Evolutionary conservation across 2,329 filamentous ascomycete genomes (phyloP), one percentile per base, ranked within the genome.

Genomic region (Delphinella strobiligena): DNA sequence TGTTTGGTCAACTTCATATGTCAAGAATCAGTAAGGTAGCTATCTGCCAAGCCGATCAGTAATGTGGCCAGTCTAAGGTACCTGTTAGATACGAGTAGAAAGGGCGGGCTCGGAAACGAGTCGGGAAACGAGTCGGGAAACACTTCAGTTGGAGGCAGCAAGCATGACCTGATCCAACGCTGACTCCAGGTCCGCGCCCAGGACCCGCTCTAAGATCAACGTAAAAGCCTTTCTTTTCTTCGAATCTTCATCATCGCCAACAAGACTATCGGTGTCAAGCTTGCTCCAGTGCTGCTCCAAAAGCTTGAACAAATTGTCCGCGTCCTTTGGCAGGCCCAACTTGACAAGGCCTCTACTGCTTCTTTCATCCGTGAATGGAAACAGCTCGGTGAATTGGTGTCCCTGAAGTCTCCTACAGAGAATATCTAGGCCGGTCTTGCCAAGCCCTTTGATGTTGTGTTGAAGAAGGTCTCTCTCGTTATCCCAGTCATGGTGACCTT

Each of bases 381-480:
- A 66, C 0, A 51, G 47, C 14, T 54, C 51, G 5, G 48, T 41
- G 62, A 62, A 67, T 32, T 55, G 38, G 12, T 12, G 22, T 51
- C 61, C 61, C 46, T 66, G 61, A 11, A 65, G 51, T 0, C 63
- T 47, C 4, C 63, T 50, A 27, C 58, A 58, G 47, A 67, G 66
- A 42, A 66, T 64, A 34, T 66, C 57, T 2, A 62, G 45, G 0
- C 62, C 63, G 1, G 57, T 61, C 36, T 55, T 51, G 3, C 61
- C 63, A 12, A 67, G 43, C 0, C 63, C 63, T 37, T 66, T 64
- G 47, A 66, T 54, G 37, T 50, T 54, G 15, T 45, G 50, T 45
- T 54, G 54, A 36, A 62, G 41, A 30, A 50, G 22, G 17, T 55
- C 49, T n/a, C 55, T 48, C 42, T 54, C 54, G 19, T 49, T 38